Evolutionary conservation across 2,329 filamentous ascomycete genomes (phyloP), one percentile per base, ranked within the genome.

Genomic region (Colletotrichum sp.): DNA sequence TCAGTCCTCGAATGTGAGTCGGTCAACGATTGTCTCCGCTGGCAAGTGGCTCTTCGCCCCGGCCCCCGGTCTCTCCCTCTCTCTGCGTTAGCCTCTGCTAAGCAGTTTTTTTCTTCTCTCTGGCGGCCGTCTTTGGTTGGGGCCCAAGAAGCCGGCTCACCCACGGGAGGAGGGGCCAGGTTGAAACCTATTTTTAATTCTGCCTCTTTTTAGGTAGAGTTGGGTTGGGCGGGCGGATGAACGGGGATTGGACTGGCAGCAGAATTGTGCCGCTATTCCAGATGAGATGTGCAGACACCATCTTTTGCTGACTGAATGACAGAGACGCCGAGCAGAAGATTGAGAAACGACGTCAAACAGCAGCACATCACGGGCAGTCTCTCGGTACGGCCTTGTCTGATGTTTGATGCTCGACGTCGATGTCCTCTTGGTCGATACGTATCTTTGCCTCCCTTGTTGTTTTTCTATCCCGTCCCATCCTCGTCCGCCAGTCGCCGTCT

Each of bases 91-190:
- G 73, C 52, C 38, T 48, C 38, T 48, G 38, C 38, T 48, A 48
- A 48, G 38, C 38, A 48, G 38, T 43, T 48, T 48, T 48, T 48
- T 48, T 48, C 24, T 67, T 75, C 52, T 38, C 21, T 58, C 63
- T 43, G 14, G 70, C 55, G 68, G 62, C 67, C 72, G 68, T 26
- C 62, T 69, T 63, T 72, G 73, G 69, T 64, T 68, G 73, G 73
- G 68, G 73, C 73, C 73, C 73, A 75, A 72, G 73, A 72, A 75
- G 73, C 69, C 69, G 73, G 73, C 73, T 75, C 73, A 63, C 69
- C 73, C 63, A 67, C 69, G 73, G 69, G 43, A 72, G 56, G 69
- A 62, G 62, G 62, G 73, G 62, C 69, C 73, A 63, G 69, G 69
- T 62, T 74, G 67, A 75, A 72, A 72, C 67, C 67, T 75, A 75